Conservation (phyloP, 345 rosid genomes). For the Microcos paniculata region DNA sequence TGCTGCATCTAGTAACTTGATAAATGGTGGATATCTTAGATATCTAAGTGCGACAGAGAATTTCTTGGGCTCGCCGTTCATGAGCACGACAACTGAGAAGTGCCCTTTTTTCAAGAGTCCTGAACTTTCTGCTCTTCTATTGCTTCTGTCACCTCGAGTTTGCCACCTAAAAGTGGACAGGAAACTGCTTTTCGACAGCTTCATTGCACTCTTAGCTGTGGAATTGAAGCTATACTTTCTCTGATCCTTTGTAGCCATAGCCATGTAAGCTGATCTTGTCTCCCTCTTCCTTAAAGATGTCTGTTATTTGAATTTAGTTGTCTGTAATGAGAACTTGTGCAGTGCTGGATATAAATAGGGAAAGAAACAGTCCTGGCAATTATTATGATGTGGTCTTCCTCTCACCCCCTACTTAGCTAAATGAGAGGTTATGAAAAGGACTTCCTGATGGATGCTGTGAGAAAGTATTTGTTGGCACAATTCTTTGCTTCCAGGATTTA, state of each 20-base stretch:
- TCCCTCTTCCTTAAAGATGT: neutral
- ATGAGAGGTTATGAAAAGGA: neutral
- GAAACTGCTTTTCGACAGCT: neutral
- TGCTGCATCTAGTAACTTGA: constrained; percentile 5
- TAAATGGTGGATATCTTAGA: neutral
- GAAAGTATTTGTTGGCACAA: neutral
- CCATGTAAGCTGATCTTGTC: neutral
- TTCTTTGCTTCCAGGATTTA: neutral
- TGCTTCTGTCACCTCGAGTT: neutral
- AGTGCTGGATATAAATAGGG: neutral
- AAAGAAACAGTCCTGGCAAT: neutral
- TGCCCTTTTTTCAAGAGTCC: neutral
- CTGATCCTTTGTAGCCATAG: neutral
- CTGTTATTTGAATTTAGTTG: neutral
- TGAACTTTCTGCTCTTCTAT: neutral
- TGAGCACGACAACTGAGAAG: neutral
- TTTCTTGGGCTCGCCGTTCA: neutral
- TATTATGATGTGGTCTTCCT: neutral
- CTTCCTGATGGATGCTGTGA: neutral
- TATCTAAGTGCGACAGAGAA: neutral
- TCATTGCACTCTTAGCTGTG: neutral
- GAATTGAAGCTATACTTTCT: neutral
- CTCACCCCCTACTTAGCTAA: neutral
- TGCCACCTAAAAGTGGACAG: neutral
- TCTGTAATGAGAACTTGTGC: neutral